A percentile compares a stretch with the other conserved stretches of the same genome.
Evolutionary conservation across 1,284 basidiomycete species (phyloP).

Genomic region (Naganishia sp.): DNA sequence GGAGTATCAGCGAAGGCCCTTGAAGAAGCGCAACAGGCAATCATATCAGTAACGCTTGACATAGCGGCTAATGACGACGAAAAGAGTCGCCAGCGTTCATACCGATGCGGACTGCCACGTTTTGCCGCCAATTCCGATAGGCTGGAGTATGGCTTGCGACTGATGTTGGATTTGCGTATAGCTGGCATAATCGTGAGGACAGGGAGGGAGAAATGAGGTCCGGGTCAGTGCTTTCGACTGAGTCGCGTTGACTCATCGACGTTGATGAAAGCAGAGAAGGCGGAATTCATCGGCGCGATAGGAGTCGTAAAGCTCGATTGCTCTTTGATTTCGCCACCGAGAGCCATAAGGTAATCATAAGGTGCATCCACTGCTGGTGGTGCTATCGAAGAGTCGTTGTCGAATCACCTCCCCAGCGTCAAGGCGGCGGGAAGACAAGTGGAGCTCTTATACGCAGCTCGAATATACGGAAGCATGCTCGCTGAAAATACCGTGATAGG

Average conservation of each 20-base stretch:
- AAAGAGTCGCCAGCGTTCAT: background rate
- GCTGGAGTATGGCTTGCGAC: slow-evolving; percentile 11
- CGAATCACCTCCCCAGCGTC: too few species aligned
- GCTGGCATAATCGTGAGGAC: background rate
- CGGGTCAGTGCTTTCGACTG: background rate
- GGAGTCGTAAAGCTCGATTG: background rate
- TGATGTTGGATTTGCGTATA: slow-evolving; percentile 3
- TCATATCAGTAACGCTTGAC: background rate
- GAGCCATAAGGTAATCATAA: too few species aligned
- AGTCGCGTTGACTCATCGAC: background rate
- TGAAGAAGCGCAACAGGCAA: background rate
- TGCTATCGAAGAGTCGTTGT: too few species aligned
- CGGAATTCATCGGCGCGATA: background rate
- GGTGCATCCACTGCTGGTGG: too few species aligned
- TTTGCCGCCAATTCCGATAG: slow-evolving; percentile 15
- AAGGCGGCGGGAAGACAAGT: too few species aligned
- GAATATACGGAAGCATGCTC: too few species aligned
- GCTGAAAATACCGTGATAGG: too few species aligned
- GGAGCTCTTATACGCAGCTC: too few species aligned
- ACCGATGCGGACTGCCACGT: background rate
- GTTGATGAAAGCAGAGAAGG: too few species aligned
- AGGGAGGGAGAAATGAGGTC: background rate
- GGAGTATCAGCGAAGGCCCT: background rate
- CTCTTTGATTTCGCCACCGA: background rate
- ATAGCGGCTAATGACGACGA: background rate